phyloP scores from a whole-genome alignment of 805 yeast species.

The Lachancea kluyveri region DNA sequence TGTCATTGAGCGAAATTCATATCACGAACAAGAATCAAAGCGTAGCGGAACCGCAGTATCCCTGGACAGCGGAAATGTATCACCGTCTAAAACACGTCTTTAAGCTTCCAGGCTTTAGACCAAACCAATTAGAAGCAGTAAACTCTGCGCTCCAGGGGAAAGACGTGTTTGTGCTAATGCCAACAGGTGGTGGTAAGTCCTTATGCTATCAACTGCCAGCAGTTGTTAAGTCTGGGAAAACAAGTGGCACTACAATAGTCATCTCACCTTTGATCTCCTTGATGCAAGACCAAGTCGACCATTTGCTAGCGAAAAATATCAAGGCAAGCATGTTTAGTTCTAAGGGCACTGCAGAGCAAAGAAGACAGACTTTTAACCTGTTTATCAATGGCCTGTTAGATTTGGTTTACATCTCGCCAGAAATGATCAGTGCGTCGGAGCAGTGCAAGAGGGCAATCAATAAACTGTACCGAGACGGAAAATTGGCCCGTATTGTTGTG shows the following conservation, averaged over 20 bases:
- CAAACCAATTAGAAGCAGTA: slow-evolving; percentile 82
- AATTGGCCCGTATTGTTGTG: slow-evolving; percentile 79
- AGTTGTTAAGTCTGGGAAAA: slow-evolving; percentile 62
- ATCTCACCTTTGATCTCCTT: slow-evolving; percentile 91
- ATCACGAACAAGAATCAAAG: background rate
- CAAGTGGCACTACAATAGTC: slow-evolving; percentile 83
- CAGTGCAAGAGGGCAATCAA: slow-evolving; percentile 61
- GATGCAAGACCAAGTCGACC: slow-evolving; percentile 96
- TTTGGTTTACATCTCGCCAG: slow-evolving; percentile 86
- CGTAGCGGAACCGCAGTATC: slow-evolving; percentile 12
- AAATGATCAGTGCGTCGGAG: slow-evolving; percentile 76
- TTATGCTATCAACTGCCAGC: slow-evolving; percentile 95
- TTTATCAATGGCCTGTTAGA: slow-evolving; percentile 65
- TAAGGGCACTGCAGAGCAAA: slow-evolving; percentile 56
- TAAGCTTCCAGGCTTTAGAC: slow-evolving; percentile 60
- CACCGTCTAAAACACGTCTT: slow-evolving; percentile 52
- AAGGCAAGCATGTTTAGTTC: slow-evolving; percentile 88
- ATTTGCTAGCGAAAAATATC: slow-evolving; percentile 58
- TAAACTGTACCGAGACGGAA: slow-evolving; percentile 45
- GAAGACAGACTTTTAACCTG: slow-evolving; percentile 52
- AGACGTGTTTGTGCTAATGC: slow-evolving; percentile 94
- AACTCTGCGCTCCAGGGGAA: slow-evolving; percentile 67
- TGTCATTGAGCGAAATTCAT: slow-evolving; percentile 12
- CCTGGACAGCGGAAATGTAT: slow-evolving; percentile 68
- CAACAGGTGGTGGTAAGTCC: slow-evolving; percentile 98